Conservation (phyloP, 495 filamentous ascomycete genomes). For the Neurospora sp. region DNA sequence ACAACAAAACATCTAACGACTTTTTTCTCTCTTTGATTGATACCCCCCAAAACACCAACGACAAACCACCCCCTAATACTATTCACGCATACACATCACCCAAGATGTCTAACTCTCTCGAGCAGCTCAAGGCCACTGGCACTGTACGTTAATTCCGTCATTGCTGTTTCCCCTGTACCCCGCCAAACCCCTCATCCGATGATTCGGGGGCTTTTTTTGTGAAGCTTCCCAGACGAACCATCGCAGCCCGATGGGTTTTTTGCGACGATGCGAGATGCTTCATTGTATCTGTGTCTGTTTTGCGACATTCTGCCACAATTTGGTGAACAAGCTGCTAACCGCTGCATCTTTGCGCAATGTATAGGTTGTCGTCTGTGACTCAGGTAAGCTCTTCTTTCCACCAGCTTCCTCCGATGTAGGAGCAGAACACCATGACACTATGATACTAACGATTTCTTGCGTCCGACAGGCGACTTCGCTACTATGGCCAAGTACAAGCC, state of each 20-base stretch:
- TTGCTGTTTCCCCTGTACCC: constrained; percentile 17
- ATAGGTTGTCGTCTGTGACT: constrained; percentile 91
- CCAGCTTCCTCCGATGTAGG: not conserved
- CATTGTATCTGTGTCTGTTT: not conserved
- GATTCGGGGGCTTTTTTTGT: not conserved
- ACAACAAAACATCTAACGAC: not conserved
- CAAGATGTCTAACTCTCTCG: constrained; percentile 77
- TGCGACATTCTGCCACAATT: not conserved
- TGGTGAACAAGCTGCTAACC: constrained; percentile 15
- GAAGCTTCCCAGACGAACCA: constrained; percentile 2
- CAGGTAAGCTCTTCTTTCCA: constrained; percentile 51
- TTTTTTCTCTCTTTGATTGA: not conserved
- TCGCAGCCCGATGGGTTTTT: not conserved
- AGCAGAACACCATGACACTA: not conserved
- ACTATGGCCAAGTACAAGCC: constrained; percentile 99
- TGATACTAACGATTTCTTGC: not conserved
- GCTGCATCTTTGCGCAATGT: constrained; percentile 1
- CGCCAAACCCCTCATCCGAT: constrained; percentile 23
- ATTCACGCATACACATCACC: not conserved
- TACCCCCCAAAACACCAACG: not conserved
- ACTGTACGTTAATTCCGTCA: constrained; percentile 56
- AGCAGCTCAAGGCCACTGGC: constrained; percentile 92
- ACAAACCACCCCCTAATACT: not conserved
- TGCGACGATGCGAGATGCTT: not conserved
- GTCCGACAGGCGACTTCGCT: constrained; percentile 17